A percentile compares a stretch with the other conserved stretches of the same genome.
phyloP scores from a whole-genome alignment of 1,284 basidiomycete genomes.

The Heterobasidion occidentale region DNA sequence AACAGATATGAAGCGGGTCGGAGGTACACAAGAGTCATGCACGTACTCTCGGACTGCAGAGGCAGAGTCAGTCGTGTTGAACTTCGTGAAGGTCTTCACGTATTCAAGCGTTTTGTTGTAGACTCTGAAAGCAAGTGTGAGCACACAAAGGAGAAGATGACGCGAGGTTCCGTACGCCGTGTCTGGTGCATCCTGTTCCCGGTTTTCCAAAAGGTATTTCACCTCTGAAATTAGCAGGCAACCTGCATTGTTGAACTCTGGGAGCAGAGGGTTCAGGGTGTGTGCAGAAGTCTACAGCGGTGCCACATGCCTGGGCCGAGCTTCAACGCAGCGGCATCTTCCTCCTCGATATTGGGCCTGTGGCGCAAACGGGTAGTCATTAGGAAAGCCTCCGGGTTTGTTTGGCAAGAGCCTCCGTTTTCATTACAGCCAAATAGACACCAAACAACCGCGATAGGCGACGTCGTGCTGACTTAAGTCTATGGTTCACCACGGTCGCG shows the following conservation, averaged over 20 bases:
- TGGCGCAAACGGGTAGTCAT: slow-evolving; percentile 42
- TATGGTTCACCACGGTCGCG: not conserved
- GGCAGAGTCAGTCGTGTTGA: slow-evolving; percentile 81
- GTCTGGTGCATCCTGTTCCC: slow-evolving; percentile 77
- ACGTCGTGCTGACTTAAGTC: not conserved
- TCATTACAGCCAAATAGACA: not conserved
- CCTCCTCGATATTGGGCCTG: slow-evolving; percentile 51
- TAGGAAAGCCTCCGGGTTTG: not conserved
- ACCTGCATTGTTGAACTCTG: slow-evolving; percentile 88
- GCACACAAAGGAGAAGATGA: not conserved
- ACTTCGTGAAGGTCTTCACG: slow-evolving; percentile 86
- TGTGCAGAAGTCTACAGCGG: not conserved
- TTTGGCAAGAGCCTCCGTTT: not conserved
- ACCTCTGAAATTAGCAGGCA: slow-evolving; percentile 90
- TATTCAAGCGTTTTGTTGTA: slow-evolving; percentile 92
- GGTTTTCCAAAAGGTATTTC: slow-evolving; percentile 80
- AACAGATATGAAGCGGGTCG: not conserved
- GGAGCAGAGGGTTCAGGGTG: not conserved
- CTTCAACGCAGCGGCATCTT: slow-evolving; percentile 64
- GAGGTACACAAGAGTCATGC: not conserved
- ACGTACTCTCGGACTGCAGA: slow-evolving; percentile 84
- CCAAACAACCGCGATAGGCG: not conserved
- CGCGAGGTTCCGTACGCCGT: slow-evolving; percentile 52
- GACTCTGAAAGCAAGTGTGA: slow-evolving; percentile 43
- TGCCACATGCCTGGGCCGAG: slow-evolving; percentile 46